These are phyloP conservation scores for Gynandropsis gynandra DNA, from an alignment of 345 rosid species.

Conservation along the genomic window DNA sequence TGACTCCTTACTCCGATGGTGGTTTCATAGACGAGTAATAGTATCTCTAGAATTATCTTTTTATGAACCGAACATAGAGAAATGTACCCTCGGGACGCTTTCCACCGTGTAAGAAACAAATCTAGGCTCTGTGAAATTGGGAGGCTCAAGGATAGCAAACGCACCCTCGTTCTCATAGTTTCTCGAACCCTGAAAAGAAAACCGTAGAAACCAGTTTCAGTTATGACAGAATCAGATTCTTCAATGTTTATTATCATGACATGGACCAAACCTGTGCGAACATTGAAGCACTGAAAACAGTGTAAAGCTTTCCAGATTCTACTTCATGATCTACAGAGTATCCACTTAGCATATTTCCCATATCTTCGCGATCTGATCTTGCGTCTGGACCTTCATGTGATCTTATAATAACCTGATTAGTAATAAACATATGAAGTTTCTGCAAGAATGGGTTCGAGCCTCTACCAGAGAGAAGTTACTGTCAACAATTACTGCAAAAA, in stretches of 20 bases:
- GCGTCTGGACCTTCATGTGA: constrained; percentile 40
- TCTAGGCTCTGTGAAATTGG: constrained; percentile 29
- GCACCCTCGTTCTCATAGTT: constrained; percentile 35
- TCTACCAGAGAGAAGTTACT: no score
- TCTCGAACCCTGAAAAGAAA: constrained; percentile 27
- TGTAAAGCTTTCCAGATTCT: constrained; percentile 35
- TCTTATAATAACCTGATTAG: constrained; percentile 34
- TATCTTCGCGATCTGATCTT: constrained; percentile 32
- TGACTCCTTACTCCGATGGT: no score
- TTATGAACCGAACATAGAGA: background rate
- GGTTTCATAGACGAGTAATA: no score
- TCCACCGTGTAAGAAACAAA: constrained; percentile 34
- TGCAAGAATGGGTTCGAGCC: no score
- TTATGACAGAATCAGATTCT: constrained; percentile 1
- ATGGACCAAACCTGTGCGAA: constrained; percentile 23
- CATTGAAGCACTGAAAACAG: constrained; percentile 35
- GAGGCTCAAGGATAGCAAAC: constrained; percentile 38
- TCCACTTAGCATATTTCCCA: constrained; percentile 33
- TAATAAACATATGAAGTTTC: constrained; percentile 1
- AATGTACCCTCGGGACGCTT: constrained; percentile 28
- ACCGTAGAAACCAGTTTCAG: constrained; percentile 10
- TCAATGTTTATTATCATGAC: background rate
- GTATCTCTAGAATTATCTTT: background rate
- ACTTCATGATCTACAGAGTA: constrained; percentile 38
- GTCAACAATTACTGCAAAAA: no score